Base-by-base conservation (phyloP, 208 protist genomes). In the Leishmania lainsoni region DNA sequence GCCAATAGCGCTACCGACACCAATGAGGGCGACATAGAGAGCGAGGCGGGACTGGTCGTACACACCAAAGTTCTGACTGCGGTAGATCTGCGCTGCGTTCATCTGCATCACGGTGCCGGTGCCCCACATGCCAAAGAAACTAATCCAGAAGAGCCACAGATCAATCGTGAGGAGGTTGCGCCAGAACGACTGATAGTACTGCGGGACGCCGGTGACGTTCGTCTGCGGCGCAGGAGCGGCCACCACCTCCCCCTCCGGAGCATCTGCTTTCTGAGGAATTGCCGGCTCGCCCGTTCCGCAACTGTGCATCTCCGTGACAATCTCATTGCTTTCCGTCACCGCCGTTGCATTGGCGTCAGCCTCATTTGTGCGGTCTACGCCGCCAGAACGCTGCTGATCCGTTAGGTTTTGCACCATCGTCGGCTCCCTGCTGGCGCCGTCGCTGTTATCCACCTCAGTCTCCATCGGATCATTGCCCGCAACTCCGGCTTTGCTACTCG, bases 51-150 rank as follows among this genome's bases (percentile, higher is more conserved):
- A 79, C 42, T 82, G 76, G 26, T 90, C 75, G 59, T 86, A 89
- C 12, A 58, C 79, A 54, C 89, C 90, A 49, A 88, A 69, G 85
- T 90, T 94, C 29, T 80, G 90, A 48, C 88, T 93, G 70, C 84
- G 84, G 76, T 94, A 96, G 65, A 96, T 90, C 79, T 94, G 91
- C 16, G 91, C 88, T 5, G 91, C 87, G 77, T 96, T 96, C 86
- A 93, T 90, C 51, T 89, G 76, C 84, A 96, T 93, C 69, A 96
- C 90, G 8, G 86, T 89, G 29, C 84, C 90, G 12, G 90, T 94
- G 58, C 92, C 92, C 90, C 90, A 93, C 87, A 93, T 85, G 70
- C 90, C 90, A 59, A 94, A 94, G 81, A 86, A 93, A 51, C 79
- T 81, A 9, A 93, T 35, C 89, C 90, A 94, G 80, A 94, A 79